Percentiles rank a stretch among this genome's conserved stretches.
phyloP scores from a whole-genome alignment of 176 grass and related monocot genomes.

The Metroxylon sagu region DNA sequence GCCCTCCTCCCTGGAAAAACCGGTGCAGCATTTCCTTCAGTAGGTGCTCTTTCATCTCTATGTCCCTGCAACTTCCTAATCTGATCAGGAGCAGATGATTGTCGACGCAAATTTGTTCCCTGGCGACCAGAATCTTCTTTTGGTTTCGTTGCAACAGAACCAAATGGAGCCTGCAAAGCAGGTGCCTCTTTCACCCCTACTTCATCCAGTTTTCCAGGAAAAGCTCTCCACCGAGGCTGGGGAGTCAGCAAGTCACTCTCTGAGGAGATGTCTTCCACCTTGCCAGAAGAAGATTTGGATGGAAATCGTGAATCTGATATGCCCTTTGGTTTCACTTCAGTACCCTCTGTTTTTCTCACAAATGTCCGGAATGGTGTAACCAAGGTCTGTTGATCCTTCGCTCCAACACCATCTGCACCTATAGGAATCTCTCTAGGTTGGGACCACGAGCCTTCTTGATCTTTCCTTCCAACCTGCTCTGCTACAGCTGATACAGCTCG shows the following conservation, averaged over 20 bases:
- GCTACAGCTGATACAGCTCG: slow-evolving; percentile 27
- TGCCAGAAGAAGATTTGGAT: slow-evolving; percentile 31
- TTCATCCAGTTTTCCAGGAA: slow-evolving; percentile 36
- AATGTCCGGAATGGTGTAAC: slow-evolving; percentile 19
- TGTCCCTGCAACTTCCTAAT: slow-evolving; percentile 30
- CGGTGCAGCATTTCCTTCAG: slow-evolving; percentile 23
- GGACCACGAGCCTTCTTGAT: slow-evolving; percentile 22
- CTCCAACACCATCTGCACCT: slow-evolving; percentile 23
- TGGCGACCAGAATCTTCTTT: slow-evolving; percentile 25
- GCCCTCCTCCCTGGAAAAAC: slow-evolving; percentile 1
- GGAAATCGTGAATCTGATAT: slow-evolving; percentile 31
- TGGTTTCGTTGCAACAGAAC: slow-evolving; percentile 16
- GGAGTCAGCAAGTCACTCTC: slow-evolving; percentile 32
- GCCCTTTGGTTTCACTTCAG: slow-evolving; percentile 37
- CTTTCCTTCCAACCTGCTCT: slow-evolving; percentile 27
- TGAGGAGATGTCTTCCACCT: slow-evolving; percentile 21
- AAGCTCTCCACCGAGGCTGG: slow-evolving; percentile 29
- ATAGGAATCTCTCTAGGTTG: slow-evolving; percentile 29
- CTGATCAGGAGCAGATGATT: slow-evolving; percentile 36
- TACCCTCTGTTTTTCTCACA: slow-evolving; percentile 24
- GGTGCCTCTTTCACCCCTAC: slow-evolving; percentile 19
- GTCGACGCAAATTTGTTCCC: slow-evolving; percentile 39
- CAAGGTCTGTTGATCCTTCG: slow-evolving; percentile 19
- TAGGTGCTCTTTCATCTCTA: slow-evolving; percentile 13
- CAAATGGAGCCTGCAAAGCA: slow-evolving; percentile 21